A percentile compares a stretch with the other conserved stretches of the same genome.
phyloP scores from a whole-genome alignment of 169 alveolate species.

The Blepharisma undulans region DNA sequence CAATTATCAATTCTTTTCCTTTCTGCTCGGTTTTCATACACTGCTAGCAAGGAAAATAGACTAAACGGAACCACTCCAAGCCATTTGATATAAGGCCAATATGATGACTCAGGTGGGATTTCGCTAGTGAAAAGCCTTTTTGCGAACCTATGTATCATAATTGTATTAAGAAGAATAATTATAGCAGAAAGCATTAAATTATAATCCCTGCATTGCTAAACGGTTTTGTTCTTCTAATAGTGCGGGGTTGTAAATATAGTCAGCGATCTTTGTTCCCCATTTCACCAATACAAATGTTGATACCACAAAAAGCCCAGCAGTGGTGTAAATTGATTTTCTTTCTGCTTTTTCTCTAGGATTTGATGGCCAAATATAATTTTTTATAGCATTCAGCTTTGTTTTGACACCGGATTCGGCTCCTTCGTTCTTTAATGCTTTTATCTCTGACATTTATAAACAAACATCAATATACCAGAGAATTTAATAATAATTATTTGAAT shows the following conservation, averaged over 20 bases:
- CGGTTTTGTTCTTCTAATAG: neutral
- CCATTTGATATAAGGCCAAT: neutral
- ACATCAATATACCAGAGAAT: neutral
- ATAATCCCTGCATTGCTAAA: neutral
- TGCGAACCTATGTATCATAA: neutral
- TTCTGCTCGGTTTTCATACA: neutral
- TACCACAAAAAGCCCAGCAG: neutral
- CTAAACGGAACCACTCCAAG: neutral
- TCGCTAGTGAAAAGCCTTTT: neutral
- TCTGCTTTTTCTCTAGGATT: neutral
- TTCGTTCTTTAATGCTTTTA: neutral
- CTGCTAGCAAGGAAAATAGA: neutral
- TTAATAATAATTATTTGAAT: no score
- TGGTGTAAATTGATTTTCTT: neutral
- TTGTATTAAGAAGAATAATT: neutral
- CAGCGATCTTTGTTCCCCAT: neutral
- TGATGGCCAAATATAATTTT: neutral
- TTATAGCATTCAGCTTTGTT: no score
- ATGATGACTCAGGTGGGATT: neutral
- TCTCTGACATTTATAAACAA: neutral
- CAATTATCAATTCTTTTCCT: neutral
- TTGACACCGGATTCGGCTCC: neutral
- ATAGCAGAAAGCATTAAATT: neutral
- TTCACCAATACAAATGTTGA: neutral
- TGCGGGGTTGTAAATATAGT: neutral